phyloP scores from a whole-genome alignment of 2,329 filamentous ascomycete genomes.

The Phyllosticta citriasiana region DNA sequence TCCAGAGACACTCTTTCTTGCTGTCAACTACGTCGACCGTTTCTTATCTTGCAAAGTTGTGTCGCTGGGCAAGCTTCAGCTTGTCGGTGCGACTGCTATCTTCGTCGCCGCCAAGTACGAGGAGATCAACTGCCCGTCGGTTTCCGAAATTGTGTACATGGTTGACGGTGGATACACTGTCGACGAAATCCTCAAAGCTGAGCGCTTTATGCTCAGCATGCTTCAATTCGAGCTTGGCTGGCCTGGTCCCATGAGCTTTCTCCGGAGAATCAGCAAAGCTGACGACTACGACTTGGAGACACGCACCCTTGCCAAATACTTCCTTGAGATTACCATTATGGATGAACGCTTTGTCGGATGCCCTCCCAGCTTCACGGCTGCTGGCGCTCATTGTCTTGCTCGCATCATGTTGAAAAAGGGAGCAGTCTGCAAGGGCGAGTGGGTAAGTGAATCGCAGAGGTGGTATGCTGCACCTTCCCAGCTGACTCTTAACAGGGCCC shows the following conservation, averaged over 20 bases:
- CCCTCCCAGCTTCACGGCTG: constrained; percentile 81
- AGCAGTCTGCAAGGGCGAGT: constrained; percentile 49
- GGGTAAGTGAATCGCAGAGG: constrained; percentile 53
- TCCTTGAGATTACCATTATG: constrained; percentile 93
- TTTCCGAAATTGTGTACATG: constrained; percentile 96
- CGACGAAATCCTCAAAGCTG: constrained; percentile 92
- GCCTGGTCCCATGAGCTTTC: constrained; percentile 98
- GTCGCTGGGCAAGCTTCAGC: constrained; percentile 85
- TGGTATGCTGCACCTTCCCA: background rate
- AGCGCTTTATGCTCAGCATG: constrained; percentile 97
- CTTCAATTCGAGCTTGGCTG: constrained; percentile 91
- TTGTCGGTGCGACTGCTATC: constrained; percentile 91
- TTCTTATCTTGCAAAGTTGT: constrained; percentile 93
- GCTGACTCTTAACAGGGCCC: constrained; percentile 51
- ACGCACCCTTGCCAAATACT: constrained; percentile 92
- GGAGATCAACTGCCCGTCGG: constrained; percentile 94
- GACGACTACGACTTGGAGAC: constrained; percentile 97
- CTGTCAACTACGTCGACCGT: constrained; percentile 93
- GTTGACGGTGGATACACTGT: constrained; percentile 82
- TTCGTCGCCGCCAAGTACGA: constrained; percentile 97
- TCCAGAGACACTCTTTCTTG: constrained; percentile 89
- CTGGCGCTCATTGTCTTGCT: constrained; percentile 85
- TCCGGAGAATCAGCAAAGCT: constrained; percentile 93
- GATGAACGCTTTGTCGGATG: constrained; percentile 93
- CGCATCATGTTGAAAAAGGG: constrained; percentile 74